Base-by-base conservation (phyloP, 306 rosid genomes). In the Casuarina equisetifolia region DNA sequence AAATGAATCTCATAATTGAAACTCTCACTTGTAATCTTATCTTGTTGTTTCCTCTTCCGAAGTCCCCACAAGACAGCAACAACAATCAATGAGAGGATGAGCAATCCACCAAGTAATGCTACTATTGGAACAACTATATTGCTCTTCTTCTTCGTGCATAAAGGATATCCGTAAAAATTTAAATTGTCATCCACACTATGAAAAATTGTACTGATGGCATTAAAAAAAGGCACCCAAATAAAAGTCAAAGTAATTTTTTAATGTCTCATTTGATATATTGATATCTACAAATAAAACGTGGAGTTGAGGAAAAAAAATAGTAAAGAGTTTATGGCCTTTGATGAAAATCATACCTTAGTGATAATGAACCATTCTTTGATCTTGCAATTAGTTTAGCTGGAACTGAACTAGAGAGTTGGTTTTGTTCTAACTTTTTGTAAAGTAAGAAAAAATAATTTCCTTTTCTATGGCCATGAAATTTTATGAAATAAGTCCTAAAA, bases 341-440 rank as follows among this genome's bases (percentile, higher is more conserved):
- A 61, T 5, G 9, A 46, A 67, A 73, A 25, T 64, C 75, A 67
- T 62, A 89, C 94, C 88, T 85, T 72, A 91, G 77, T 62, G 82
- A 49, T 36, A 89, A 61, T 73, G 73, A 84, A 69, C 82, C 83
- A 19, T 45, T 55, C 15, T 76, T 63, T 51, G 83, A 74, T 76
- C 46, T 87, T 45, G 83, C 80, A 72, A 81, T 9, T 3, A 91
- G 89, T 36, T 73, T 79, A 12, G 2, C 46, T 4, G 96, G 87
- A 68, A 91, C 71, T 15, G 54, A 39, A 13, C 90, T 88, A 11
- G 71, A 79, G 39, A 87, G 69, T 2, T 84, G 79, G 78, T 84
- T 88, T 10, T 67, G 78, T 52, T 61, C 81, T 74, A 91, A 82
- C 61, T 91, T 87, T 84, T 88, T 91, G 83, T 12, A 9, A 73